phyloP scores from a whole-genome alignment of 2,329 filamentous ascomycete genomes.

The Zymoseptoria brevis region DNA sequence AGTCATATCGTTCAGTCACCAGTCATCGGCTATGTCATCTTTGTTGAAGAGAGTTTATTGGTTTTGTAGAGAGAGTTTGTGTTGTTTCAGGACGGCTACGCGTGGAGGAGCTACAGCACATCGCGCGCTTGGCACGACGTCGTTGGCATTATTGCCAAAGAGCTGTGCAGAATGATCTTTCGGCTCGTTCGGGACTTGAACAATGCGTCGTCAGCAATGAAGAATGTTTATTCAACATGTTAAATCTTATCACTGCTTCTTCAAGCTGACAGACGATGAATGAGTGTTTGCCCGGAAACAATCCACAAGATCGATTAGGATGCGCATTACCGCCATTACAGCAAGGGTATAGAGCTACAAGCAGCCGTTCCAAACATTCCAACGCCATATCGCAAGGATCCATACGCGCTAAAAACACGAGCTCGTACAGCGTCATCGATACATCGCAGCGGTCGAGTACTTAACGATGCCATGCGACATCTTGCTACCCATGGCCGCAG shows the following conservation, averaged over 20 bases:
- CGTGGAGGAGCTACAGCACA: not conserved
- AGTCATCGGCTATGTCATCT: slow-evolving; percentile 4
- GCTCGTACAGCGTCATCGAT: not conserved
- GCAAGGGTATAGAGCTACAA: slow-evolving; percentile 7
- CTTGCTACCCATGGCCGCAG: slow-evolving; percentile 9
- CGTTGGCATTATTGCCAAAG: not conserved
- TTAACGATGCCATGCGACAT: slow-evolving; percentile 6
- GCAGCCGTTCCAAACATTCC: slow-evolving; percentile 1
- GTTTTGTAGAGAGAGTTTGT: not conserved
- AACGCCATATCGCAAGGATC: not conserved
- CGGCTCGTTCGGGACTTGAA: not conserved
- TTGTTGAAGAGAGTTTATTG: not conserved
- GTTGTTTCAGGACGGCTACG: not conserved
- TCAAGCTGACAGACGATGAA: not conserved
- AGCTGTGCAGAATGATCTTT: not conserved
- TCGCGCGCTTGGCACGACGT: not conserved
- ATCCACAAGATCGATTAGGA: not conserved
- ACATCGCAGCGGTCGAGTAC: slow-evolving; percentile 3
- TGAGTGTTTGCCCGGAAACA: not conserved
- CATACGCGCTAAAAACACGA: not conserved
- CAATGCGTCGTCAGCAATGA: not conserved
- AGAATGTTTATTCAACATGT: not conserved
- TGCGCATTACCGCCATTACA: slow-evolving; percentile 1
- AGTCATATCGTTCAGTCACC: slow-evolving; percentile 8
- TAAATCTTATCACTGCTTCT: not conserved